Conservation (phyloP, 768 basidiomycete species). For the Cystobasidium onofrii region DNA sequence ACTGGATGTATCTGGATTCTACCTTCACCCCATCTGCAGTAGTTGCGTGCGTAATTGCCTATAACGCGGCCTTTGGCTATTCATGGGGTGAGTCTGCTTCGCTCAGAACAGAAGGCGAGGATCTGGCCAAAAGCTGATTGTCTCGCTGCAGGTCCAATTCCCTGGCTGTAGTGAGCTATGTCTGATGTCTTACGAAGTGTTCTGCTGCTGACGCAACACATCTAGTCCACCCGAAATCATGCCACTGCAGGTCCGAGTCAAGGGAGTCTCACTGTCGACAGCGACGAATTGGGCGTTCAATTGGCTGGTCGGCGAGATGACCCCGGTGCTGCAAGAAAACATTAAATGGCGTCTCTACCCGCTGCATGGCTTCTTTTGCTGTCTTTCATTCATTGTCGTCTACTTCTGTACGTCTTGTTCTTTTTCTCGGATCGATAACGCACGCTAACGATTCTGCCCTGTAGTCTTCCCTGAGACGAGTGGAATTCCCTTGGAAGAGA, state of each 20-base stretch:
- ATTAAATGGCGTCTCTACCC: constrained; percentile 89
- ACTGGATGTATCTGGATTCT: constrained; percentile 87
- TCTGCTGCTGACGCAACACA: neutral
- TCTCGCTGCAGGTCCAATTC: constrained; percentile 29
- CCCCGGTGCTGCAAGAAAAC: constrained; percentile 73
- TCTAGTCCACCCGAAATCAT: constrained; percentile 34
- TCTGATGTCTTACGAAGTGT: neutral
- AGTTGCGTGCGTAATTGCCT: constrained; percentile 77
- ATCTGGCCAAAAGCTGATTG: neutral
- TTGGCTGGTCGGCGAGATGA: constrained; percentile 77
- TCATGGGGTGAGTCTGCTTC: constrained; percentile 49
- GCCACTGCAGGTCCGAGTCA: constrained; percentile 55
- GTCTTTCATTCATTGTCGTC: constrained; percentile 53
- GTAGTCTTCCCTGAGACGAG: constrained; percentile 52
- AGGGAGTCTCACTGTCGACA: constrained; percentile 90
- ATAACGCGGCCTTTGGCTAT: constrained; percentile 88
- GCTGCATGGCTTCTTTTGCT: constrained; percentile 72
- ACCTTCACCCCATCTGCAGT: constrained; percentile 77
- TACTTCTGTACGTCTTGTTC: constrained; percentile 69
- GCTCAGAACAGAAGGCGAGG: neutral
- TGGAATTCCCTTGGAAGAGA: constrained; percentile 44
- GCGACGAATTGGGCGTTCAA: constrained; percentile 70
- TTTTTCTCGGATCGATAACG: too few species aligned
- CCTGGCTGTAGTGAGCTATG: constrained; percentile 24
- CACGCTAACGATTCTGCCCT: neutral